Evolutionary conservation across 1,139 yeast genomes (phyloP).

Genomic region (Lodderomyces metapsilosis): DNA sequence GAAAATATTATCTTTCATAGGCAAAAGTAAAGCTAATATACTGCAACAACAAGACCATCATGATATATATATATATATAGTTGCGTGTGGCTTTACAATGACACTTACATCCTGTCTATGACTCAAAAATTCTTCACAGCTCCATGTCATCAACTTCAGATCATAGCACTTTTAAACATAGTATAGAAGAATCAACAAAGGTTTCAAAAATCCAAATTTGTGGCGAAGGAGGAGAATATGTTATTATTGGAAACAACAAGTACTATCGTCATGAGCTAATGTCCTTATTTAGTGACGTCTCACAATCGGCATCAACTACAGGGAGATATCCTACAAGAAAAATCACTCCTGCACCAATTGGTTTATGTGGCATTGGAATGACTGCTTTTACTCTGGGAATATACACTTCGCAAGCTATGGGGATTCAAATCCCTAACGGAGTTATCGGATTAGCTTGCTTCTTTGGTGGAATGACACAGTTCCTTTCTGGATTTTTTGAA

Average conservation of each 20-base stretch:
- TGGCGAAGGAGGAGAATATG: conserved; percentile 23
- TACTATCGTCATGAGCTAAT: conserved; percentile 31
- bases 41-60: too few species aligned
- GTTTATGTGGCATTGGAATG: conserved; percentile 47
- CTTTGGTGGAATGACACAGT: conserved; percentile 49
- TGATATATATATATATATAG: too few species aligned
- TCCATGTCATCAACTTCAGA: not conserved
- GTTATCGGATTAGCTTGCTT: conserved; percentile 46
- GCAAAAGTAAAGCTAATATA: too few species aligned
- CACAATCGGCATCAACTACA: conserved; percentile 29
- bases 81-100: too few species aligned
- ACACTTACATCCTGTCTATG: too few species aligned
- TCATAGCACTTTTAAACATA: not conserved
- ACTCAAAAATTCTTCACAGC: too few species aligned
- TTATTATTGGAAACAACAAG: conserved; percentile 29
- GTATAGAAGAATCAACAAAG: not conserved
- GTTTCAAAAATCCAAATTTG: conserved; percentile 17
- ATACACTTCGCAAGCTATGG: conserved; percentile 42
- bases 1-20: too few species aligned
- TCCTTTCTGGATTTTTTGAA: conserved; percentile 55
- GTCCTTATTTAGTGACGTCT: conserved; percentile 40
- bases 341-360: conserved; percentile 17
- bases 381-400: conserved; percentile 40
- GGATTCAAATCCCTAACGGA: conserved; percentile 32
- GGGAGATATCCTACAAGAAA: conserved; percentile 21